phyloP scores from a whole-genome alignment of 2,329 filamentous ascomycete species.

The Colletotrichum chlorophyti region DNA sequence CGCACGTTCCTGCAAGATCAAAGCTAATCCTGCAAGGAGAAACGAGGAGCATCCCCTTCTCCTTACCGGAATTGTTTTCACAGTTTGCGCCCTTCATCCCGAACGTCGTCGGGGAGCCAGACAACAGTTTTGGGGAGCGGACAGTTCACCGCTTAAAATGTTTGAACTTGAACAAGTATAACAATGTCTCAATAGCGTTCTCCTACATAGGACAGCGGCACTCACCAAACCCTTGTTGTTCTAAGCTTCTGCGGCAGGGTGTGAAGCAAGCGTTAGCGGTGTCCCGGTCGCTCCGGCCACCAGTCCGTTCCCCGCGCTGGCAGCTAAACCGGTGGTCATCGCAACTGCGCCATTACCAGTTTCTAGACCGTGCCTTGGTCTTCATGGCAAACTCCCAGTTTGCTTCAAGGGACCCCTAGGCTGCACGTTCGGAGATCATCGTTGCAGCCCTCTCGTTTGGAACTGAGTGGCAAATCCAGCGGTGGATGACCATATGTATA shows the following conservation, averaged over 20 bases:
- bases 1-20: conserved; percentile 12
- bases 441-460: conserved; percentile 10
- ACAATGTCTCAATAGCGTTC: too few relatives aligned
- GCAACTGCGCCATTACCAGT: conserved; percentile 1
- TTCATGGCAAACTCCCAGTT: background rate
- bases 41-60: background rate
- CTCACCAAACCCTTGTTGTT: too few relatives aligned
- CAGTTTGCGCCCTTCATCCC: background rate
- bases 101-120: background rate
- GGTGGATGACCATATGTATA: background rate
- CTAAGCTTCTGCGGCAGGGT: background rate
- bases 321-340: background rate
- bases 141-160: background rate
- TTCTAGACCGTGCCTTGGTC: conserved; percentile 7
- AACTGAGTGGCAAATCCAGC: conserved; percentile 5
- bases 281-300: background rate
- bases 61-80: background rate
- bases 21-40: background rate
- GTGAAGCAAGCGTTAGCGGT: background rate
- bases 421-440: conserved; percentile 15
- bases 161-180: too few relatives aligned
- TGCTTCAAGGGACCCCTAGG: background rate
- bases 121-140: background rate
- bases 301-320: conserved; percentile 1
- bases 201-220: too few relatives aligned